Evolutionary conservation across 257 asterid genomes (phyloP), one percentile per base, ranked within the genome.

Genomic region (Nicotiana tomentosiformis): DNA sequence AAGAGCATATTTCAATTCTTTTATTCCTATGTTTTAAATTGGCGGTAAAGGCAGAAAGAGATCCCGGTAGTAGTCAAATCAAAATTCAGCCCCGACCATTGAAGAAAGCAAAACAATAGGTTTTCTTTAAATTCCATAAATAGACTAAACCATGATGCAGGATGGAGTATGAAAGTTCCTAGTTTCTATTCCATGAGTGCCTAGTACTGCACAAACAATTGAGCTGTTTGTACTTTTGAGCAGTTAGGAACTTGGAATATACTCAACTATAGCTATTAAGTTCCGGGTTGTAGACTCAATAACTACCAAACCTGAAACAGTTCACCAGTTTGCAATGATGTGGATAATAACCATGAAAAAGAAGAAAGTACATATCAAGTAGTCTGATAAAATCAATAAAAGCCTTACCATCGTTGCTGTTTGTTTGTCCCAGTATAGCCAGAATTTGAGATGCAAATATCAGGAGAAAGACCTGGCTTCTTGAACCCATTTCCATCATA

Each of bases 391-490:
- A 67, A 14, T 11, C 9, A 18, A 66, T 15, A 33, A 33, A 67
- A 66, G 8, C 80, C 96, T 85, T 87, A 94, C 98, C 78, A 84
- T 94, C 98, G 39, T 67, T 81, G 29, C 80, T 67, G 78, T 90
- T 82, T 56, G 97, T 93, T 65, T 68, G 77, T 51, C 93, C 91
- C 8, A 82, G n/a, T 61, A 82, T 64, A 43, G 66, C 81, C 80
- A 82, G 83, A 86, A 86, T 83, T 80, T 65, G 94, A 57, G 81
- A 29, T 51, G 83, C 83, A 84, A 90, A 65, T 57, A 90, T 84
- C 84, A 91, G 81, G 70, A 91, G 30, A 33, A 55, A 81, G 60
- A 88, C 39, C 68, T 83, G 67, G 77, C 69, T 72, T 79, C 89
- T 30, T 49, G 84, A 83, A 83, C 78, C 84, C 95, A 89, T 93